A percentile compares a stretch with the other conserved stretches of the same genome.
Conservation (phyloP, 768 basidiomycete species). For the Rhizopogon roseolus region DNA sequence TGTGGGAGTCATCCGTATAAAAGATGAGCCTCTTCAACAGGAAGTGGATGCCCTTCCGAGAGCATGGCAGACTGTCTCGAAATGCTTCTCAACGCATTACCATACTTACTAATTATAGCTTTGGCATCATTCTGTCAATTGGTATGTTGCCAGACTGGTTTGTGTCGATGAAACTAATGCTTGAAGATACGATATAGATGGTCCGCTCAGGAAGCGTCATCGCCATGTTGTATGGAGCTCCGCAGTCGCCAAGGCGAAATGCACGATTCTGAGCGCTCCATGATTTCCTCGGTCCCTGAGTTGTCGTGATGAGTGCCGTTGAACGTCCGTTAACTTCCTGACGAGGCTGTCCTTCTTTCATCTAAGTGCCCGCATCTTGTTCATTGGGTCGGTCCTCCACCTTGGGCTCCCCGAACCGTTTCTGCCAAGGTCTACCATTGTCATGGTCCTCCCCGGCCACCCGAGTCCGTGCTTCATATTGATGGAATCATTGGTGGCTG, state of each 20-base stretch:
- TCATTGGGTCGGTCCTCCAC: no score
- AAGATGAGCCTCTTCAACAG: not conserved
- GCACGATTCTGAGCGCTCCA: no score
- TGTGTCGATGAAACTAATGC: no score
- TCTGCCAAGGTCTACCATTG: not conserved
- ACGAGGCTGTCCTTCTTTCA: no score
- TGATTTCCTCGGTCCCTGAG: no score
- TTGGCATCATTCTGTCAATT: no score
- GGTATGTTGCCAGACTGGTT: no score
- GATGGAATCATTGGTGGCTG: not conserved
- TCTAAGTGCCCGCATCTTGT: not conserved
- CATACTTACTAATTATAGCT: no score
- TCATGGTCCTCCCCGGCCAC: not conserved
- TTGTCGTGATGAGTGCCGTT: not conserved
- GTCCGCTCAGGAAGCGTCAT: no score
- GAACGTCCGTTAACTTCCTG: not conserved
- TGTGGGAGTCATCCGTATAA: not conserved
- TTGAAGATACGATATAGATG: no score
- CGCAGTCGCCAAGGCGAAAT: no score
- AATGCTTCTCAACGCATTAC: not conserved
- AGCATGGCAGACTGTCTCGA: not conserved
- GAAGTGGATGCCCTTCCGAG: not conserved
- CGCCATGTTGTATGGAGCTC: no score
- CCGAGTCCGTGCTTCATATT: not conserved
- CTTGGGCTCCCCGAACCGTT: not conserved